A percentile compares a stretch with the other conserved stretches of the same genome.
These are phyloP conservation scores for Fraxinus pennsylvanica DNA, from an alignment of 257 asterid species.

Conservation along the genomic window DNA sequence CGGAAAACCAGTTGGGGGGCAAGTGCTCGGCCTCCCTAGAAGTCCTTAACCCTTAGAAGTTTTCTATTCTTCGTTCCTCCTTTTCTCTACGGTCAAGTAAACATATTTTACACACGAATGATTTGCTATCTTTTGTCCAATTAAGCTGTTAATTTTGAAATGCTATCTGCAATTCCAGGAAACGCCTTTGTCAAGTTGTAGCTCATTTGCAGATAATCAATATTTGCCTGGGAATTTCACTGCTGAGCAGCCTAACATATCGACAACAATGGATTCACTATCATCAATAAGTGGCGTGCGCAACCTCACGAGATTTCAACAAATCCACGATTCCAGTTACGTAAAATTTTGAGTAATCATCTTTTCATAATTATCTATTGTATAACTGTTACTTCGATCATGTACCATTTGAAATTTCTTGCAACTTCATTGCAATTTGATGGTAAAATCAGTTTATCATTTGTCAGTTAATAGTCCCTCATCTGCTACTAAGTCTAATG, in stretches of 20 bases:
- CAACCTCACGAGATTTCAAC: neutral
- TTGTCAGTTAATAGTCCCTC: slow-evolving; percentile 67
- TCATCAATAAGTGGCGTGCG: neutral
- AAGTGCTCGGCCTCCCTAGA: too few relatives aligned
- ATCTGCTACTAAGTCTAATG: slow-evolving; percentile 49
- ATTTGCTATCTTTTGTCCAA: neutral
- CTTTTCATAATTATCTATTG: neutral
- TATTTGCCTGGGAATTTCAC: neutral
- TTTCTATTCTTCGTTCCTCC: neutral
- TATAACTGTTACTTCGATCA: neutral
- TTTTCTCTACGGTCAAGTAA: neutral
- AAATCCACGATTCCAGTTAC: neutral
- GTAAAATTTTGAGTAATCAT: neutral
- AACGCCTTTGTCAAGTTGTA: slow-evolving; percentile 2
- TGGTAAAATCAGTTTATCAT: slow-evolving; percentile 5
- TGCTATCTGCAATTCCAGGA: neutral
- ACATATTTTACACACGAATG: neutral
- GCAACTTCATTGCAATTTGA: neutral
- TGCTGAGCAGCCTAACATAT: neutral
- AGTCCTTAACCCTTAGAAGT: neutral
- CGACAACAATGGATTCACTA: neutral
- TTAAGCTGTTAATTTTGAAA: neutral
- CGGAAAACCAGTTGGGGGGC: too few relatives aligned
- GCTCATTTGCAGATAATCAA: slow-evolving; percentile 4
- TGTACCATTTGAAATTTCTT: too few relatives aligned